Conservation (phyloP, 495 filamentous ascomycete species). For the Penicillium mononematosum region DNA sequence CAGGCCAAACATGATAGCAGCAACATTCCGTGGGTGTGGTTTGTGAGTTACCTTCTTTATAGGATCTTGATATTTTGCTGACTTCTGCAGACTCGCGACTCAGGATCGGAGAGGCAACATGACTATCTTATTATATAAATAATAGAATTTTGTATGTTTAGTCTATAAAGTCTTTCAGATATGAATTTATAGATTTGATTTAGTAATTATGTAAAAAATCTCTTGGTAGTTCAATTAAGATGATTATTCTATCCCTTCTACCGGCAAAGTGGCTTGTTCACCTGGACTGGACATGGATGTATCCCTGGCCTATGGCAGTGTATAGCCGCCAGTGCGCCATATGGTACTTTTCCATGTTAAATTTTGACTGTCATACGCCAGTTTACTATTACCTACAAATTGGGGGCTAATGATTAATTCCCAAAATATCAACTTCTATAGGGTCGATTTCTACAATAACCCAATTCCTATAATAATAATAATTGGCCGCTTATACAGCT, state of each 20-base stretch:
- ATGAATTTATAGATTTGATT: background rate
- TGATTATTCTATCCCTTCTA: background rate
- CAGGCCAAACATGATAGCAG: slow-evolving; percentile 24
- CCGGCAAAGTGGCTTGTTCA: background rate
- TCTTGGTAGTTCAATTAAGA: background rate
- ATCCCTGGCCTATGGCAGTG: background rate
- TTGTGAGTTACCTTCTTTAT: slow-evolving; percentile 30
- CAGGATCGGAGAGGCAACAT: slow-evolving; percentile 21
- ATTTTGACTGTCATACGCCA: too few relatives aligned
- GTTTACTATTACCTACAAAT: too few relatives aligned
- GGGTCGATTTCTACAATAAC: too few relatives aligned
- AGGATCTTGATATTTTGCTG: background rate
- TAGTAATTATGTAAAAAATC: background rate
- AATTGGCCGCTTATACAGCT: too few relatives aligned
- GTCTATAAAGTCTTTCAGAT: background rate
- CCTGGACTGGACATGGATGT: background rate
- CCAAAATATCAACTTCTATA: too few relatives aligned
- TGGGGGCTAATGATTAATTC: too few relatives aligned
- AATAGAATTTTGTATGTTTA: background rate
- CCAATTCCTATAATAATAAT: too few relatives aligned
- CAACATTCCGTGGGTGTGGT: slow-evolving; percentile 39
- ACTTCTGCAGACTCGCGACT: slow-evolving; percentile 20
- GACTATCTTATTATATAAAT: slow-evolving; percentile 30
- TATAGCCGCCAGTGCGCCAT: too few relatives aligned
- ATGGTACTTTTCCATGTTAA: too few relatives aligned